Base-by-base conservation (phyloP, 2,329 filamentous ascomycete species). In the Thermothelomyces thermophilus region DNA sequence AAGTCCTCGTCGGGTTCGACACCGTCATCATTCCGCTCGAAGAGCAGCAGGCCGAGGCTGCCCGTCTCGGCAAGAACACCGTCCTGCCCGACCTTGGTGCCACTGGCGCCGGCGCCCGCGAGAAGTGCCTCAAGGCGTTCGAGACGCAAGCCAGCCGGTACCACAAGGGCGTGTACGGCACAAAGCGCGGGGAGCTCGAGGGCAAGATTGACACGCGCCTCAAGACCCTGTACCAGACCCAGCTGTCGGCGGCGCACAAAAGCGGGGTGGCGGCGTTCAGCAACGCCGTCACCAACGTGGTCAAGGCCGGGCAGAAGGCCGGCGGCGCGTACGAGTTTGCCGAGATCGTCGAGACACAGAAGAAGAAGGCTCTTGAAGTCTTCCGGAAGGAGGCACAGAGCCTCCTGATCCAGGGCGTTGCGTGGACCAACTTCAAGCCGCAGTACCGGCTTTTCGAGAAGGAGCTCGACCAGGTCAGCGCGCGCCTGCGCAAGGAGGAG, bases 241-340 rank as follows among this genome's bases (percentile, higher is more conserved):
- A 98, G 64, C 75, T 98, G 35, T 79, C 80, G 17, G 89, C 90
- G 3, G 87, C 87, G 7, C 91, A 97, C 72, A 97, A 96, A 73
- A 79, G 82, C 1, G 90, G 91, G 1, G 86, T 97, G 17, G 71
- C 77, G 13, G 79, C 84, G 1, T 98, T 98, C 66, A 90, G 83
- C 62, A 88, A 96, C 30, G 86, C 90, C 2, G 93, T 98, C 41
- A 82, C 83, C n/a, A 71, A 75, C 46, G 86, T 88, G 42, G 90
- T 98, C 57, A 98, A 97, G 69, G 76, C 80, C 22, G 91, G 91
- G 2, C 91, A 97, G 68, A 96, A 95, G 73, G 89, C 90, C 48
- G 90, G 90, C 19, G 86, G 83, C 7, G 78, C 80, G 46, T 97
- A 98, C 63, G 93, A 98, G 64, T 98, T 98, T 68, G 90, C 90